Base-by-base conservation (phyloP, 441 rosid genomes). In the Viola pubescens region DNA sequence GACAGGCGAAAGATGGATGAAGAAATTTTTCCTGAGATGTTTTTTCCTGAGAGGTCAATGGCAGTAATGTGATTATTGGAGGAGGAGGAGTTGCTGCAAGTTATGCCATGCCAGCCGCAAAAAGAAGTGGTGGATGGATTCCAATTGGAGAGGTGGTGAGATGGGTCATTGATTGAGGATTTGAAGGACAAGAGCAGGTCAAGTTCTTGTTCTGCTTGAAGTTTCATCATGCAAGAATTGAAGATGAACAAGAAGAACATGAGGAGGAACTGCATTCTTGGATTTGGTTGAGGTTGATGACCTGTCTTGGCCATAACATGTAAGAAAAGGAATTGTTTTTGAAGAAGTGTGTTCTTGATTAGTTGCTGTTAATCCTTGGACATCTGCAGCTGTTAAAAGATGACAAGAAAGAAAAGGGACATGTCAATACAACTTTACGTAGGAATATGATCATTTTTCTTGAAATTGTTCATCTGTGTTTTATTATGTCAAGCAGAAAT, bases 21-120 rank as follows among this genome's bases (percentile, higher is more conserved):
- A 8, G 80, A 59, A 61, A 82, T 47, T 51, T 72, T 67, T 9
- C 94, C 91, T 8, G 96, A 80, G 14, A 91, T 55, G 72, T 91
- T 88, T 50, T 80, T 84, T 1, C 68, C 73, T 1, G 90, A 67
- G 64, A 91, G 80, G 12, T 75, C 77, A 40, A 91, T 67, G 55
- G 68, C 67, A 42, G 49, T 26, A 13, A 91, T 81, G 59, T 69
- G 87, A 52, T 26, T 26, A 26, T 26, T 1, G 34, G 34, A 26
- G 34, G 34, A 26, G 34, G 82, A 78, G 3, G 76, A 74, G 58
- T 72, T 67, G 57, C 68, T 68, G 71, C 98, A 91, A 64, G 77
- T 73, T 79, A 91, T 60, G 8, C 94, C 94, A 53, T 63, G 58
- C 98, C 98, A 91, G 14, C 53, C 62, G 77, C 98, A 88, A 37